Conservation (phyloP, 1,284 basidiomycete genomes). For the Tremellales sp. region DNA sequence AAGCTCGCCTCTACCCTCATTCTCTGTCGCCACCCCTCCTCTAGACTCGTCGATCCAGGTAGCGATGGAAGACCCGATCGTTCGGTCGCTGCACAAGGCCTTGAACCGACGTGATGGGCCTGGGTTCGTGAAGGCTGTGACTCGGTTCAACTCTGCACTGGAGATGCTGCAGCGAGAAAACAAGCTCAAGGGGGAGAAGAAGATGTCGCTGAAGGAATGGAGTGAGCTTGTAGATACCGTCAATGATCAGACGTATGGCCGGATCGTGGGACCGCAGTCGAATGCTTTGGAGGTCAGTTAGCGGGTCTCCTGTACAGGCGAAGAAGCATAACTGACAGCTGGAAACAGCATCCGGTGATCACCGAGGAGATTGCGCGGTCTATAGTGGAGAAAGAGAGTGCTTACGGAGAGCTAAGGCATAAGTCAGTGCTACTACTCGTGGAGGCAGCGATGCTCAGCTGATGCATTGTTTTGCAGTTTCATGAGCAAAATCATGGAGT, state of each 20-base stretch:
- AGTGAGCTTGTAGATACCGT: constrained; percentile 46
- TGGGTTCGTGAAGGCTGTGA: constrained; percentile 50
- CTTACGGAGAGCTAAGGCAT: constrained; percentile 47
- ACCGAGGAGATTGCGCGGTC: constrained; percentile 40
- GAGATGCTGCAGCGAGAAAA: constrained; percentile 42
- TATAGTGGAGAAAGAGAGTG: constrained; percentile 43
- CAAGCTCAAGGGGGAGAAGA: constrained; percentile 43
- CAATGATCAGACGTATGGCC: constrained; percentile 55
- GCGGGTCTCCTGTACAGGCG: neutral
- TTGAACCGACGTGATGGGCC: constrained; percentile 53
- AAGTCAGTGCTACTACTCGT: constrained; percentile 21
- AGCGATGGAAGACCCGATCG: constrained; percentile 45
- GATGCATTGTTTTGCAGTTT: constrained; percentile 29
- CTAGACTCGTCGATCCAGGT: constrained; percentile 9
- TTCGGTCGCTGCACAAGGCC: constrained; percentile 53
- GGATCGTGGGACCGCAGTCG: constrained; percentile 53
- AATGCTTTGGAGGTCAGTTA: constrained; percentile 44
- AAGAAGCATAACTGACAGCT: constrained; percentile 28
- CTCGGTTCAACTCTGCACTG: constrained; percentile 52
- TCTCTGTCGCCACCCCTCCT: constrained; percentile 24
- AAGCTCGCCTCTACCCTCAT: constrained; percentile 16
- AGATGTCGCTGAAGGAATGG: constrained; percentile 48
- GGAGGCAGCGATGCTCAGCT: neutral
- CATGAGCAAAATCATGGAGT: constrained; percentile 44
- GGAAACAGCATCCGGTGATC: constrained; percentile 40